Evolutionary conservation across 2,329 filamentous ascomycete species (phyloP), one percentile per base, ranked within the genome.

Genomic region (Penicillium hesseltinei): DNA sequence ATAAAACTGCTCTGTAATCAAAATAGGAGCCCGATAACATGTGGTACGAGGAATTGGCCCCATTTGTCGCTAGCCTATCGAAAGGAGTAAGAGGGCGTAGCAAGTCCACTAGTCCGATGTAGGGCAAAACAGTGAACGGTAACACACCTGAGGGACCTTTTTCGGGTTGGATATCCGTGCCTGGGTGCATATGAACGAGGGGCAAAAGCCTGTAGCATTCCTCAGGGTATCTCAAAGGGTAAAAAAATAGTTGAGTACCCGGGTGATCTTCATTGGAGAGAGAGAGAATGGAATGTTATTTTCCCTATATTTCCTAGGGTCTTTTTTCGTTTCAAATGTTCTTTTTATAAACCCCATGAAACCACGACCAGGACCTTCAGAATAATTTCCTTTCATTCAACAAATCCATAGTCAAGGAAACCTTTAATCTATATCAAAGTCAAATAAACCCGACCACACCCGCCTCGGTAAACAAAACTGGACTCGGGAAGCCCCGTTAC

Each of bases 401-500:
- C 36, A 39, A 21, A 21, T 21, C 19, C 38, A 19, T 39, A 19
- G 38, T 39, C 2, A 17, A 36, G 5, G 31, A 36, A 39, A 13
- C 38, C 38, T 39, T 43, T 43, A 43, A 43, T 43, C 4, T 44
- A 44, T n/a, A n/a, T 44, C n/a, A 11, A 58, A 42, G 27, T 33
- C 29, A n/a, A 43, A 36, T n/a, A 35, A 23, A 44, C n/a, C 62
- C 63, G 63, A 61, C 53, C 51, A 48, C 62, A 65, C 62, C 63
- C 63, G 62, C 61, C 54, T 46, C 39, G 40, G 53, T 54, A 46
- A 52, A 40, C 46, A 53, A 40, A 51, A 54, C 57, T 61, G 54
- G 54, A 58, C 57, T 64, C 60, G 63, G 63, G 58, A 62, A 62
- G 59, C 56, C 62, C 60, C 58, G 62, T 63, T 57, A 42, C 51